Evolutionary conservation across 345 rosid genomes (phyloP).

Genomic region (Brassica incana): DNA sequence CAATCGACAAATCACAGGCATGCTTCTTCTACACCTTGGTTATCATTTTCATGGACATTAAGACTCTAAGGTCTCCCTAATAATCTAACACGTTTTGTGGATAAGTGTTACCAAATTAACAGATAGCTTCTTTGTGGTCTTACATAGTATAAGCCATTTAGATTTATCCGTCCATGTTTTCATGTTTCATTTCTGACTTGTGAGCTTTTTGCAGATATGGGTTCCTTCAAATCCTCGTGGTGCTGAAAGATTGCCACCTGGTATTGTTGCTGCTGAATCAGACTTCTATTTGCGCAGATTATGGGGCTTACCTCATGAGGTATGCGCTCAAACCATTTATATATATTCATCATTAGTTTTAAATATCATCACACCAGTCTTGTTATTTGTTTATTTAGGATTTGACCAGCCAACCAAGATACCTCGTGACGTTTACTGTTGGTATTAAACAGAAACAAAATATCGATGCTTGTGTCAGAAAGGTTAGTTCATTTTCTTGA

Average conservation of each 20-base stretch:
- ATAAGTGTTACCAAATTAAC: not conserved
- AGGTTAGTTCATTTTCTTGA: slow-evolving; percentile 50
- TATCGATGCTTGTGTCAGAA: slow-evolving; percentile 80
- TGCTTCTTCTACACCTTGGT: slow-evolving; percentile 13
- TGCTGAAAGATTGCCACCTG: slow-evolving; percentile 85
- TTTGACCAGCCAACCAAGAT: slow-evolving; percentile 60
- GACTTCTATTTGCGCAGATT: slow-evolving; percentile 80
- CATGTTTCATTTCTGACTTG: slow-evolving; percentile 16
- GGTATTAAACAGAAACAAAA: slow-evolving; percentile 72
- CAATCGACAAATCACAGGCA: slow-evolving; percentile 57
- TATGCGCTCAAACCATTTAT: slow-evolving; percentile 32
- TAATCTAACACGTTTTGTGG: not conserved
- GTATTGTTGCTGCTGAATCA: slow-evolving; percentile 79
- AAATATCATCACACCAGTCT: not conserved
- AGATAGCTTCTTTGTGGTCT: not conserved
- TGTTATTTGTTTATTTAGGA: slow-evolving; percentile 54
- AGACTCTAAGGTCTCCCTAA: slow-evolving; percentile 7
- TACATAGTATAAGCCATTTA: not conserved
- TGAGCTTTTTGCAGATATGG: slow-evolving; percentile 70
- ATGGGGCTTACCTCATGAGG: slow-evolving; percentile 96
- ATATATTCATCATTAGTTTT: not conserved
- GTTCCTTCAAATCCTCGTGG: slow-evolving; percentile 96
- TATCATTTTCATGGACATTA: not conserved
- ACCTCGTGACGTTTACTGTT: slow-evolving; percentile 92
- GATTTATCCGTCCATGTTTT: slow-evolving; percentile 15